Conservation (phyloP, 805 yeast species). For the Vanderwaltozyma yarrowii region DNA sequence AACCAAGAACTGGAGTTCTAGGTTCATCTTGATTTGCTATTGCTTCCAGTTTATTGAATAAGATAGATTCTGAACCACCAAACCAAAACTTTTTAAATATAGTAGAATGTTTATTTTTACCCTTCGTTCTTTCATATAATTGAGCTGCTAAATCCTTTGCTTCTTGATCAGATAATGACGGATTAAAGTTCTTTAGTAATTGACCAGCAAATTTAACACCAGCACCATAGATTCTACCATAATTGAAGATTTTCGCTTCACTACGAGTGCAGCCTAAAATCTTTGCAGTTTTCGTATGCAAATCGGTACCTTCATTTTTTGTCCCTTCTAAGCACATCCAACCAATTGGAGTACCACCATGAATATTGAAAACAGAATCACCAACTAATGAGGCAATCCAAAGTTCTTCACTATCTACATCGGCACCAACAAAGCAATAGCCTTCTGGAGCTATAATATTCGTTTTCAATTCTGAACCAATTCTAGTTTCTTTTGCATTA, state of each 20-base stretch:
- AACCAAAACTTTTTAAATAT: conserved; percentile 40
- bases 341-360: conserved; percentile 94
- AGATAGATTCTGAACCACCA: conserved; percentile 91
- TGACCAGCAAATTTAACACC: conserved; percentile 85
- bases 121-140: conserved; percentile 78
- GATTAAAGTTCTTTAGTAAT: conserved; percentile 75
- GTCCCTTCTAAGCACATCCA: conserved; percentile 99
- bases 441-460: conserved; percentile 81
- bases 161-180: conserved; percentile 51
- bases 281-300: conserved; percentile 87
- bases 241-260: conserved; percentile 92
- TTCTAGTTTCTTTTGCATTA: conserved; percentile 72
- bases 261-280: conserved; percentile 82
- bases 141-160: conserved; percentile 55
- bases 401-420: conserved; percentile 94
- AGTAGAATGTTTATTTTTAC: conserved; percentile 35
- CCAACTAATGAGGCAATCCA: conserved; percentile 98
- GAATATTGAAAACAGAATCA: conserved; percentile 78
- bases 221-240: conserved; percentile 97
- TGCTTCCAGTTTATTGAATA: conserved; percentile 79
- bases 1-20: conserved; percentile 84
- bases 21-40: conserved; percentile 79
- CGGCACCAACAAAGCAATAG: conserved; percentile 92
- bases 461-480: conserved; percentile 91
- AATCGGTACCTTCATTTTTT: conserved; percentile 81